A percentile compares a stretch with the other conserved stretches of the same genome.
phyloP scores from a whole-genome alignment of 169 alveolate genomes.

The Plasmodium ovale region DNA sequence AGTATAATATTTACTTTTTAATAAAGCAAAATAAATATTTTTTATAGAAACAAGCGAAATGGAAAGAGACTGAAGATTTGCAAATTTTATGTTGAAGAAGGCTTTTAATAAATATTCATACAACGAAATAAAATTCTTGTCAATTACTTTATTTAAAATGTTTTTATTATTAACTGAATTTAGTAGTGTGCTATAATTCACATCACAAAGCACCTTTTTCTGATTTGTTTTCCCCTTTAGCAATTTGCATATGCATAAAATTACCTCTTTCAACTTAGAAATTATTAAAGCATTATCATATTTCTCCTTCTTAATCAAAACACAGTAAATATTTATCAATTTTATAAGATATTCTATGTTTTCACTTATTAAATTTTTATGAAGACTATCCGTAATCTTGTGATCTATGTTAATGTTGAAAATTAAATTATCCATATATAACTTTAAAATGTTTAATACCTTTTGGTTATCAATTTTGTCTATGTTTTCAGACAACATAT shows the following conservation, averaged over 20 bases:
- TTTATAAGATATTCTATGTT: conserved; percentile 46
- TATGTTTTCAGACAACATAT: conserved; percentile 31
- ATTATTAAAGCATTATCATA: conserved; percentile 17
- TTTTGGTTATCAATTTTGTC: conserved; percentile 48
- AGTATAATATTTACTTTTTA: conserved; percentile 32
- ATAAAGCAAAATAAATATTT: conserved; percentile 32
- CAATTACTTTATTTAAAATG: conserved; percentile 49
- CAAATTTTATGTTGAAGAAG: conserved; percentile 42
- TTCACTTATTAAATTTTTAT: conserved; percentile 48
- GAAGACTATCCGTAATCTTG: conserved; percentile 42
- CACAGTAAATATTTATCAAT: conserved; percentile 46
- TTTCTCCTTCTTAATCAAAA: conserved; percentile 41
- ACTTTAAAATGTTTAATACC: conserved; percentile 57
- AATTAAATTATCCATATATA: conserved; percentile 63
- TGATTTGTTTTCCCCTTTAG: conserved; percentile 15
- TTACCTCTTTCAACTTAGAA: conserved; percentile 40
- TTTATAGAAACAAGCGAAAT: conserved; percentile 70
- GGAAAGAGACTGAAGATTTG: conserved; percentile 50
- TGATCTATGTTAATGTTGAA: conserved; percentile 24
- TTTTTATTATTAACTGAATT: conserved; percentile 55
- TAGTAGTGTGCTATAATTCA: conserved; percentile 49
- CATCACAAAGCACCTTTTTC: conserved; percentile 24
- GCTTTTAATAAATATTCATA: conserved; percentile 57
- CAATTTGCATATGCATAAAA: conserved; percentile 18
- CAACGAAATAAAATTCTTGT: conserved; percentile 32